A percentile compares a stretch with the other conserved stretches of the same genome.
phyloP scores from a whole-genome alignment of 225 moss, liverwort and hornwort species.

The Physcomitrium patens region DNA sequence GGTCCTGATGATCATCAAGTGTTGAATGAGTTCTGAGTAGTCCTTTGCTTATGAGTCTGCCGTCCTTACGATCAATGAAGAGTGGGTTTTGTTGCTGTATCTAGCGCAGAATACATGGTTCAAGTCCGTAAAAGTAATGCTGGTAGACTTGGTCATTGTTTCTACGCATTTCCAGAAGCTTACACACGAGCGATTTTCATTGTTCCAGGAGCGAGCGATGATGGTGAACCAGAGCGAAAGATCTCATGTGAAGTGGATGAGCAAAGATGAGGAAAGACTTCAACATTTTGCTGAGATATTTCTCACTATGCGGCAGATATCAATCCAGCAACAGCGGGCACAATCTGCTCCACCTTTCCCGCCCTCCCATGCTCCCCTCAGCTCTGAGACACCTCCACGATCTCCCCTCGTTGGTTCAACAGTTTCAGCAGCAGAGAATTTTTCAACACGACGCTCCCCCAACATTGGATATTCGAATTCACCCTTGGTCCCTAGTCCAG shows the following conservation, averaged over 20 bases:
- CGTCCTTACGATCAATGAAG: neutral
- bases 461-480: conserved; percentile 10
- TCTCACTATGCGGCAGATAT: conserved; percentile 68
- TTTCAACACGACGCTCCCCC: neutral
- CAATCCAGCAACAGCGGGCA: conserved; percentile 75
- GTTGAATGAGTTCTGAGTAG: neutral
- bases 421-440: neutral
- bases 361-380: conserved; percentile 36
- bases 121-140: neutral
- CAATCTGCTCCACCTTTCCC: conserved; percentile 81
- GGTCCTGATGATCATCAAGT: neutral
- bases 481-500: conserved; percentile 21
- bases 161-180: conserved; percentile 9
- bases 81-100: conserved; percentile 6
- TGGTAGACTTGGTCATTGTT: conserved; percentile 4
- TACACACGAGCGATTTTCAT: conserved; percentile 6
- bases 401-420: conserved; percentile 8
- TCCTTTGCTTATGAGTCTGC: neutral
- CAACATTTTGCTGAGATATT: conserved; percentile 84
- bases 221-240: conserved; percentile 15
- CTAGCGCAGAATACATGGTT: neutral
- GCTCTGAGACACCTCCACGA: conserved; percentile 3
- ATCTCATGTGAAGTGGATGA: conserved; percentile 30
- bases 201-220: conserved; percentile 20
- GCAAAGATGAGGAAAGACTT: conserved; percentile 60